Conservation (phyloP, 2,329 filamentous ascomycete species). For the Ramularia collo-cygni region DNA sequence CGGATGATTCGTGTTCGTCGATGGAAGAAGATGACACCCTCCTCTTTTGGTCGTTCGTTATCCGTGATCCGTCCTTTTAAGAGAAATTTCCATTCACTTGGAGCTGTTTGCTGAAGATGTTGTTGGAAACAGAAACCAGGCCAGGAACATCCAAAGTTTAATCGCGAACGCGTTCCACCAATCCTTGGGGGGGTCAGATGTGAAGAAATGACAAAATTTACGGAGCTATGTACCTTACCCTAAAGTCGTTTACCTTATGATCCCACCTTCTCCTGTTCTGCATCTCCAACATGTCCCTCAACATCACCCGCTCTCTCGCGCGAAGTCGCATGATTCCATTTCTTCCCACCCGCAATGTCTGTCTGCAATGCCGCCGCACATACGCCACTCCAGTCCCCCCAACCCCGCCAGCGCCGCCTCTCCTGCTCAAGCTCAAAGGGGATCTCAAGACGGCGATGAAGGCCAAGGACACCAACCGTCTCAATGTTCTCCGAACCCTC, state of each 20-base stretch:
- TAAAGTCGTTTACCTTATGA: too few relatives aligned
- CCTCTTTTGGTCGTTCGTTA: too few relatives aligned
- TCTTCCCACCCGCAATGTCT: constrained; percentile 15
- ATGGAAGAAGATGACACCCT: too few relatives aligned
- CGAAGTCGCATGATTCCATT: constrained; percentile 9
- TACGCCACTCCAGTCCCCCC: constrained; percentile 21
- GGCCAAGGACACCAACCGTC: constrained; percentile 49
- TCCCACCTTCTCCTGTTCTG: too few relatives aligned
- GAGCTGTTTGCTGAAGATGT: too few relatives aligned
- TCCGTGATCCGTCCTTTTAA: too few relatives aligned
- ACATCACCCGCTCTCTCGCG: constrained; percentile 12
- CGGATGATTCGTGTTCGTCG: too few relatives aligned
- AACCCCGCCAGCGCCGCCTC: constrained; percentile 27
- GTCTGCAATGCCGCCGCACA: constrained; percentile 22
- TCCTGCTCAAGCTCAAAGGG: constrained; percentile 39
- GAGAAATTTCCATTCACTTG: too few relatives aligned
- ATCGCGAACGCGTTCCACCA: constrained; percentile 3
- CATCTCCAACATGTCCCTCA: constrained; percentile 17
- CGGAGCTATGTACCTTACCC: too few relatives aligned
- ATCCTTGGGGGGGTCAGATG: background rate
- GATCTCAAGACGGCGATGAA: constrained; percentile 45
- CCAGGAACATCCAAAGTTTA: background rate
- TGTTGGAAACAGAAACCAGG: too few relatives aligned
- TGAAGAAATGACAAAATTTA: background rate
- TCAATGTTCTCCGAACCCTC: constrained; percentile 62